Conservation (phyloP, 2,329 filamentous ascomycete genomes). For the Apiospora phragmitis region DNA sequence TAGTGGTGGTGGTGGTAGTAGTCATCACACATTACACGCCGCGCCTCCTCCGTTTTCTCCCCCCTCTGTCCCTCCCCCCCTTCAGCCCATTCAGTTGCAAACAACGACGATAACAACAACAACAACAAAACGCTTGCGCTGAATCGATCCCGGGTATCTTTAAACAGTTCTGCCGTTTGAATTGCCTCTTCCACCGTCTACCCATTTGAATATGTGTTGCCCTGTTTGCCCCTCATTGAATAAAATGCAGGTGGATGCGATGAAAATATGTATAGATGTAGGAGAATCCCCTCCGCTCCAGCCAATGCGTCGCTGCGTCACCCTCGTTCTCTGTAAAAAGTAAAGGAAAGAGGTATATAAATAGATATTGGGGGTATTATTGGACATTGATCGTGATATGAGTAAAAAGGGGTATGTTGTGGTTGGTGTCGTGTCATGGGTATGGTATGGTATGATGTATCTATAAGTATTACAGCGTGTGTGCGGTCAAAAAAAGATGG, state of each 20-base stretch:
- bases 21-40: background rate
- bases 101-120: background rate
- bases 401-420: background rate
- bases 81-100: background rate
- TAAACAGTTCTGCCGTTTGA: background rate
- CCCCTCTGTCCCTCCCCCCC: background rate
- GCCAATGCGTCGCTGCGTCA: background rate
- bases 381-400: background rate
- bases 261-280: background rate
- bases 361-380: background rate
- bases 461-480: constrained; percentile 9
- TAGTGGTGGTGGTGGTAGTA: background rate
- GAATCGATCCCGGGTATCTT: constrained; percentile 1
- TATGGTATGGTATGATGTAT: background rate
- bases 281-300: background rate
- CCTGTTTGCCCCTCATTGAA: background rate
- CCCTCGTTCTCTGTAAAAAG: background rate
- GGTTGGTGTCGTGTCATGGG: constrained; percentile 5
- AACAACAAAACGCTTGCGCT: background rate
- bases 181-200: constrained; percentile 4
- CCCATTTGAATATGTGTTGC: background rate
- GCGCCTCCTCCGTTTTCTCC: background rate
- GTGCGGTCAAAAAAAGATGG: background rate
- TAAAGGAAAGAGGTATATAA: background rate
- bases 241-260: background rate